phyloP scores from a whole-genome alignment of 108 stramenopile species.

The Fistulifera solaris region DNA sequence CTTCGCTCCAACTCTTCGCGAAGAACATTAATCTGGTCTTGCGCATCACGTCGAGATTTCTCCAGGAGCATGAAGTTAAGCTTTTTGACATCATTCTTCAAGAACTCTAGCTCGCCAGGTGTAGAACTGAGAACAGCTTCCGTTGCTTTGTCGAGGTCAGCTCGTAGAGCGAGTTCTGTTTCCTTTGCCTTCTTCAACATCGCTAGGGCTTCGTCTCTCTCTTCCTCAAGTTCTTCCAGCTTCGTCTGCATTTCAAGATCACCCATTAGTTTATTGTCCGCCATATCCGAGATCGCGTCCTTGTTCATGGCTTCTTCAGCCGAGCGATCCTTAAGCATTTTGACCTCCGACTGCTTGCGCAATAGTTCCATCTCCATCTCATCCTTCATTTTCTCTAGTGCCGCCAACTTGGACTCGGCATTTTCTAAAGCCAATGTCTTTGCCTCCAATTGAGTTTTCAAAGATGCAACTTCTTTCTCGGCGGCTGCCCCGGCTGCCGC shows the following conservation, averaged over 20 bases:
- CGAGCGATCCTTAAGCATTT: background rate
- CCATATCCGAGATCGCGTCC: background rate
- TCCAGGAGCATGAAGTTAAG: background rate
- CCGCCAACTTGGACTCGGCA: background rate
- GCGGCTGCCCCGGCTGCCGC: no score
- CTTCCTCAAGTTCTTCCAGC: background rate
- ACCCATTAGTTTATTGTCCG: background rate
- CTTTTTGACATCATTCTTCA: background rate
- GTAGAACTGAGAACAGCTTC: no score
- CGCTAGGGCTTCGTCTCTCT: background rate
- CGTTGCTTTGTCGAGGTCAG: background rate
- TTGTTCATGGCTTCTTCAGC: background rate
- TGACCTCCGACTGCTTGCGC: background rate
- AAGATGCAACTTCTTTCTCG: background rate
- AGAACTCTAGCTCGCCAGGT: background rate
- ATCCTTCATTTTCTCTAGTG: conserved; percentile 3
- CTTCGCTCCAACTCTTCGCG: background rate
- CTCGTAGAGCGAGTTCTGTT: background rate
- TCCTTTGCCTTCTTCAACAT: background rate
- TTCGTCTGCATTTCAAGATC: background rate
- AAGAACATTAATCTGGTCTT: conserved; percentile 3
- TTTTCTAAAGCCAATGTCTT: conserved; percentile 1
- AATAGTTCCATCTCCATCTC: background rate
- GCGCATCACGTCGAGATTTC: background rate
- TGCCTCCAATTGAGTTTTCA: conserved; percentile 1